Conservation (phyloP, 1,284 basidiomycete species). For the Leccinum pseudoinsigne region DNA sequence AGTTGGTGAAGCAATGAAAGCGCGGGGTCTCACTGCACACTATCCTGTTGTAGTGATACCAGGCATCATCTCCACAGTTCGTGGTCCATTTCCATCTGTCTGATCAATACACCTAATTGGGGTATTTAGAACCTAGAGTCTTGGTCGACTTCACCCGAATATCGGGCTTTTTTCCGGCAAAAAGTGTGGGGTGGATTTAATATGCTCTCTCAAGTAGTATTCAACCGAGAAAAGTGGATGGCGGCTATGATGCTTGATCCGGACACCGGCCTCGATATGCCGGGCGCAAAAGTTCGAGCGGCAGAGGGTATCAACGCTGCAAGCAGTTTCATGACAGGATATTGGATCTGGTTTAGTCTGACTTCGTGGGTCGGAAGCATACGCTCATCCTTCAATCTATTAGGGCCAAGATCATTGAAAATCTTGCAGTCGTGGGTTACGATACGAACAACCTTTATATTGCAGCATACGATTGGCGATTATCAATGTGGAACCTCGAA, state of each 20-base stretch:
- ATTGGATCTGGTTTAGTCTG: slow-evolving; percentile 83
- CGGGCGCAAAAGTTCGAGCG: slow-evolving; percentile 87
- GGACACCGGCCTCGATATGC: slow-evolving; percentile 88
- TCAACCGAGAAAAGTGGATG: slow-evolving; percentile 89
- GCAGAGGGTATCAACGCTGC: slow-evolving; percentile 92
- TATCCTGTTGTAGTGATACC: slow-evolving; percentile 83
- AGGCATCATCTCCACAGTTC: slow-evolving; percentile 75
- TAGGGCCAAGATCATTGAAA: slow-evolving; percentile 92
- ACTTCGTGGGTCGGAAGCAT: background rate
- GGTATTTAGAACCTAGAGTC: slow-evolving; percentile 69
- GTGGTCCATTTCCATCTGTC: slow-evolving; percentile 20
- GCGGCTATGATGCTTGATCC: slow-evolving; percentile 89
- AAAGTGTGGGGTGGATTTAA: slow-evolving; percentile 86
- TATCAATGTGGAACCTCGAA: slow-evolving; percentile 92
- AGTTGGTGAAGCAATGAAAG: slow-evolving; percentile 73
- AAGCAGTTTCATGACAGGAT: slow-evolving; percentile 90
- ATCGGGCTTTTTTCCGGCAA: slow-evolving; percentile 79
- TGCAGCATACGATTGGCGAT: slow-evolving; percentile 89
- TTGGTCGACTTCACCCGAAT: slow-evolving; percentile 82
- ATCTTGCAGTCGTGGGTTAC: slow-evolving; percentile 89
- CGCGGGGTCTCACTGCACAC: slow-evolving; percentile 66
- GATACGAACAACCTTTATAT: slow-evolving; percentile 89
- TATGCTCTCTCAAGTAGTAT: slow-evolving; percentile 86
- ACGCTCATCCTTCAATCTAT: slow-evolving; percentile 2
- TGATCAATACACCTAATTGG: background rate